Conservation (phyloP, 257 asterid species). For the Lavandula angustifolia region DNA sequence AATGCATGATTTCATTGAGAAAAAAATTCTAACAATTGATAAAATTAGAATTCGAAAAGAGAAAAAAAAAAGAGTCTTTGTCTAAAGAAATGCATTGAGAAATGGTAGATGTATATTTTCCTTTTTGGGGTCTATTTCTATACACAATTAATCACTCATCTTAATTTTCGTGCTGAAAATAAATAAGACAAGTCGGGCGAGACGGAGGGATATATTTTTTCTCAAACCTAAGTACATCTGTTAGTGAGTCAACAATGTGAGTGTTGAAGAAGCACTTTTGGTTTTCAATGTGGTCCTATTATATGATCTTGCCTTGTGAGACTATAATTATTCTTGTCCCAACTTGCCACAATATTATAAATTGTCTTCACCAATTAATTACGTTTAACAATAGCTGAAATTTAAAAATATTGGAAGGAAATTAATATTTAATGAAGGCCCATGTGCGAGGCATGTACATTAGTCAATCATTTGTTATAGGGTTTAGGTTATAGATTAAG, state of each 20-base stretch:
- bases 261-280: constrained; percentile 21
- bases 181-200: too few relatives aligned
- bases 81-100: too few relatives aligned
- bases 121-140: too few relatives aligned
- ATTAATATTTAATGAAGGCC: constrained; percentile 30
- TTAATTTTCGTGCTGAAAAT: too few relatives aligned
- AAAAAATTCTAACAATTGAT: too few relatives aligned
- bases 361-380: constrained; percentile 58
- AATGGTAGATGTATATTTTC: too few relatives aligned
- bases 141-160: too few relatives aligned
- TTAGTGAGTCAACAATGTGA: constrained; percentile 25
- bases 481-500: constrained; percentile 41
- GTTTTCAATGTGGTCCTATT: constrained; percentile 33
- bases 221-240: too few relatives aligned
- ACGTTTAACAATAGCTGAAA: constrained; percentile 5
- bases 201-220: not conserved
- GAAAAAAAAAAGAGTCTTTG: too few relatives aligned
- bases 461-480: constrained; percentile 41
- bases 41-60: too few relatives aligned
- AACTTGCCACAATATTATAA: constrained; percentile 43
- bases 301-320: constrained; percentile 31
- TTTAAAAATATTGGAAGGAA: not conserved
- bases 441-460: constrained; percentile 54
- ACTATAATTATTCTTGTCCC: constrained; percentile 42
- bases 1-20: too few relatives aligned